phyloP scores from a whole-genome alignment of 352 stramenopile genomes.

The Pythium grandisporangium region DNA sequence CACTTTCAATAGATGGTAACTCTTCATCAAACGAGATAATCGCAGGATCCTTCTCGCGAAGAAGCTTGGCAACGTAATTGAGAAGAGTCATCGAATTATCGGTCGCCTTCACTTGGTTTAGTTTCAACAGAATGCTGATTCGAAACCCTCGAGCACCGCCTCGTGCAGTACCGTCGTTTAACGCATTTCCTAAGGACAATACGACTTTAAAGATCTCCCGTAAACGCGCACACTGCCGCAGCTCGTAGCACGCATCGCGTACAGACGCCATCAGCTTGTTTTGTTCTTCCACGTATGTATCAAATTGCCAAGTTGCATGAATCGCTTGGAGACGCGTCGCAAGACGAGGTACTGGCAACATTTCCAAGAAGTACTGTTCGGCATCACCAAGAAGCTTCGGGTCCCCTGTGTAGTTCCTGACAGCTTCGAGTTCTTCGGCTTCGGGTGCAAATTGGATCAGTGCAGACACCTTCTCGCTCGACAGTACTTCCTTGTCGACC shows the following conservation, averaged over 20 bases:
- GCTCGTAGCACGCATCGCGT: constrained; percentile 80
- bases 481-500: constrained; percentile 71
- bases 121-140: constrained; percentile 81
- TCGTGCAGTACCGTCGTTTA: constrained; percentile 83
- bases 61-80: constrained; percentile 66
- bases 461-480: constrained; percentile 56
- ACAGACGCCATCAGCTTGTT: constrained; percentile 73
- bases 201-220: constrained; percentile 83
- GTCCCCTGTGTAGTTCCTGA: constrained; percentile 54
- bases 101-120: constrained; percentile 78
- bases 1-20: constrained; percentile 60
- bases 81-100: constrained; percentile 81
- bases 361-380: constrained; percentile 72
- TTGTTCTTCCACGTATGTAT: constrained; percentile 75
- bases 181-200: constrained; percentile 82
- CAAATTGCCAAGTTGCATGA: constrained; percentile 79
- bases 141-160: constrained; percentile 84
- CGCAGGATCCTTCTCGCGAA: constrained; percentile 51
- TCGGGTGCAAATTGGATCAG: constrained; percentile 76
- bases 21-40: constrained; percentile 74
- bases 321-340: constrained; percentile 64
- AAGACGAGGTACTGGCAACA: constrained; percentile 53
- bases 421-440: constrained; percentile 53
- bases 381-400: constrained; percentile 69
- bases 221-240: constrained; percentile 83